phyloP scores from a whole-genome alignment of 768 basidiomycete species.

The Naganishia vaughanmartiniae region DNA sequence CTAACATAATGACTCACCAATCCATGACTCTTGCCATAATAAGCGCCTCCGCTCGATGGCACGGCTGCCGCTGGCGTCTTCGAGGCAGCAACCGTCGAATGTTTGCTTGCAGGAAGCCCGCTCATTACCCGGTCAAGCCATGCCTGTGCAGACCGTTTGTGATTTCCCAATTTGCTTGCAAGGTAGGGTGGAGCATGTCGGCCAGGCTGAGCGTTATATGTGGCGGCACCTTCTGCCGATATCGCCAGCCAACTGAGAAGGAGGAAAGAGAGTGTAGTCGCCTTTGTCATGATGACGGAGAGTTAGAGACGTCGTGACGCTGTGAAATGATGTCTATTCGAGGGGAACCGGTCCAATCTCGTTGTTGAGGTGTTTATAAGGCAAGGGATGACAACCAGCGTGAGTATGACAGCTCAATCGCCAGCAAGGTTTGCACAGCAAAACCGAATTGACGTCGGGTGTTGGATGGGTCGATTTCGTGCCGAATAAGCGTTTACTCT shows the following conservation, averaged over 20 bases:
- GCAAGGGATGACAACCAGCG: conserved; percentile 1
- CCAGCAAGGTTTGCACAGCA: conserved; percentile 10
- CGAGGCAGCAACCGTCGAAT: not conserved
- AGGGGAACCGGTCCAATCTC: conserved; percentile 7
- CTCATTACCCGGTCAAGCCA: conserved; percentile 3
- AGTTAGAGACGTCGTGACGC: not conserved
- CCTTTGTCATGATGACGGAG: conserved; percentile 5
- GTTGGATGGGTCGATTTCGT: no score
- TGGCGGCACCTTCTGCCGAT: not conserved
- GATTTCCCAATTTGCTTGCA: conserved; percentile 37
- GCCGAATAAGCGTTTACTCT: no score
- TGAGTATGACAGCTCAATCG: conserved; percentile 19
- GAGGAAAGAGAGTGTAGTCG: conserved; percentile 5
- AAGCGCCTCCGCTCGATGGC: conserved; percentile 20
- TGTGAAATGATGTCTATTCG: not conserved
- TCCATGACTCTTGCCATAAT: conserved; percentile 42
- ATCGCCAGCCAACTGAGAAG: conserved; percentile 9
- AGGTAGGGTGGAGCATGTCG: conserved; percentile 47
- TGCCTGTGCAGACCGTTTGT: conserved; percentile 25
- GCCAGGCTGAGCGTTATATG: conserved; percentile 36
- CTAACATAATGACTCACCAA: conserved; percentile 48
- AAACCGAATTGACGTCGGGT: conserved; percentile 3
- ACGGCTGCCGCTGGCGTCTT: conserved; percentile 25
- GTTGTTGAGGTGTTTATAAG: not conserved
- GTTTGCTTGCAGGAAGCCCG: not conserved